A percentile compares a stretch with the other conserved stretches of the same genome.
These are phyloP conservation scores for Catharanthus roseus DNA, from an alignment of 257 asterid species.

Conservation along the genomic window DNA sequence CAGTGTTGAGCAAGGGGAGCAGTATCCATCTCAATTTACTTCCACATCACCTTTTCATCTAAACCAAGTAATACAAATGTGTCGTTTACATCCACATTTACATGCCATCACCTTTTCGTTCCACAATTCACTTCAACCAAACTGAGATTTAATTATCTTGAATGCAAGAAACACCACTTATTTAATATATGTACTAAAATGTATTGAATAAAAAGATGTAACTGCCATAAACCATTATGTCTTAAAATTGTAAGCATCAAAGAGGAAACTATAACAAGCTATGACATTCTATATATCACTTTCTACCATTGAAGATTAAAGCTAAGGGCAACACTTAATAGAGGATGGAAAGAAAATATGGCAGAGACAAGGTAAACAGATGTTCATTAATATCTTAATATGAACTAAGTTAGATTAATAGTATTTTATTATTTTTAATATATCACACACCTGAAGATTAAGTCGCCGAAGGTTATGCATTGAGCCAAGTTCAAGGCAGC, in stretches of 20 bases:
- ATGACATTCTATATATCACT: neutral
- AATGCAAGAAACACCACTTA: neutral
- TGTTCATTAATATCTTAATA: neutral
- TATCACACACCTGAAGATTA: constrained; percentile 64
- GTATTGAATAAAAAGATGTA: neutral
- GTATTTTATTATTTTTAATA: neutral
- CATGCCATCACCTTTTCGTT: too few species aligned
- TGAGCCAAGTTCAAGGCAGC: constrained; percentile 56
- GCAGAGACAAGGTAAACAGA: neutral
- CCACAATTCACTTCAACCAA: too few species aligned
- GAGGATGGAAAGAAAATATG: neutral
- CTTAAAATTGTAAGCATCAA: neutral
- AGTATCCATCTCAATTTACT: too few species aligned
- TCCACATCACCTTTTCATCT: too few species aligned
- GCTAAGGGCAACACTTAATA: neutral
- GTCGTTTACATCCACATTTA: too few species aligned
- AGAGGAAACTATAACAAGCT: neutral
- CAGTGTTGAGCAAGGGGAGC: too few species aligned
- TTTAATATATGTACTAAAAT: neutral
- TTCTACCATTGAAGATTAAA: neutral
- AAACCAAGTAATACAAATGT: too few species aligned
- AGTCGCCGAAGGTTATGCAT: constrained; percentile 66
- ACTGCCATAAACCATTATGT: neutral
- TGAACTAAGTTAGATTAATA: neutral
- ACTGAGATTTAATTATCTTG: neutral